Base-by-base conservation (phyloP, 2,329 filamentous ascomycete species). In the Sphaerostilbella broomeana region DNA sequence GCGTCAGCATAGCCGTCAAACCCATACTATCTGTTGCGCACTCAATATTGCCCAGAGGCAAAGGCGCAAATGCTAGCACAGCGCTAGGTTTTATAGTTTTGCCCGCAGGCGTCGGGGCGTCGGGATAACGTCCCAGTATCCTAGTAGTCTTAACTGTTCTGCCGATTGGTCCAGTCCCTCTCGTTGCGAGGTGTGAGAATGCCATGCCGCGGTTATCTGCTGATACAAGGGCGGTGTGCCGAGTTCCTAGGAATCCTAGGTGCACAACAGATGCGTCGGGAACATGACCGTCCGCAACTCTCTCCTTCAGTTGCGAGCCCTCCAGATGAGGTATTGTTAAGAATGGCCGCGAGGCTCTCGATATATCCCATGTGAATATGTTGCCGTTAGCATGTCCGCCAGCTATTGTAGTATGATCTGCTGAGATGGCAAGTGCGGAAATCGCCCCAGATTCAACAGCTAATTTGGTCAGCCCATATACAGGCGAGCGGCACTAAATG, bases 301-400 rank as follows among this genome's bases (percentile, higher is more conserved):
- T 74, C 20, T 79, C 72, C 38, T 84, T 73, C 21, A 81, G 56
- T 42, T 84, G 76, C 3, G 68, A 64, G n/a, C 72, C 63, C 22
- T 87, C 79, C 8, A 94, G 67, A 24, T 87, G 86, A 1, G 83
- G 78, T 29, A 98, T 89, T 35, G 86, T 80, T 21, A 98, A 73
- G 59, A 98, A 98, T 0, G 90, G 92, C 21, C 85, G 77, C 3
- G 87, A 79, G n/a, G 84, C 76, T 42, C 84, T 77, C 27, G 77
- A 76, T 10, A 90, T 83, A 59, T 98, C 94, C 94, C 94, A 98
- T 0, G 90, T 98, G 56, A 95, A 97, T 38, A 98, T 95, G 56
- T 81, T 81, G 3, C 92, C 94, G 51, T 83, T 86, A 1, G 80
- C 81, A 72, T 98, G 90, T 4, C 92, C 92, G 25, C 82, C 86